Conservation (phyloP, 306 rosid species). For the Trichosanthes truncata region DNA sequence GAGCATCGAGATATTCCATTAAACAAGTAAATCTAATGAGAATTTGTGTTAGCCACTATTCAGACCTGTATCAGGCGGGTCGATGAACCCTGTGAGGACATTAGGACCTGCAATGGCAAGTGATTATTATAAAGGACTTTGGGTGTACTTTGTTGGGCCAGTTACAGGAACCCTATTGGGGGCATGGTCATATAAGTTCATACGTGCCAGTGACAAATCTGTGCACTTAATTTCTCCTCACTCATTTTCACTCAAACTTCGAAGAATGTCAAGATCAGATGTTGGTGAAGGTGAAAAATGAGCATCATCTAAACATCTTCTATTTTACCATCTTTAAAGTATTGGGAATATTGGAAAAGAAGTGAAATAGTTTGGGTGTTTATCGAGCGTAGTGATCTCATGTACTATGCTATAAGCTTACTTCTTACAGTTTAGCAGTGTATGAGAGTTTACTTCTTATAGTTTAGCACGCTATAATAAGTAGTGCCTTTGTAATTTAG, state of each 20-base stretch:
- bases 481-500: conserved; percentile 12
- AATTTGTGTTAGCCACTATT: conserved; percentile 6
- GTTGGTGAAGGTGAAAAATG: not conserved
- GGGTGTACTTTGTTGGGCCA: conserved; percentile 76
- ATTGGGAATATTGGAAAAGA: not conserved
- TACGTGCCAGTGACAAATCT: conserved; percentile 33
- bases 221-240: conserved; percentile 14
- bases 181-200: conserved; percentile 48
- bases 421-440: not conserved
- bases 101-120: conserved; percentile 72
- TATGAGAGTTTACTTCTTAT: not conserved
- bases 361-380: not conserved
- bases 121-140: conserved; percentile 41
- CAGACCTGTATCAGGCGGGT: conserved; percentile 88
- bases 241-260: conserved; percentile 28
- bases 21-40: not conserved
- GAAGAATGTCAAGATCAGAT: conserved; percentile 4
- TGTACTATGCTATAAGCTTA: not conserved
- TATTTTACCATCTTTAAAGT: not conserved
- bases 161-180: conserved; percentile 54
- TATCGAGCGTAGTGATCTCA: not conserved
- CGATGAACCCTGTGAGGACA: conserved; percentile 89
- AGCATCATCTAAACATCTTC: not conserved
- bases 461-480: conserved; percentile 8
- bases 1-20: not conserved